Conservation (phyloP, 495 filamentous ascomycete genomes). For the Aspergillus homomorphus region DNA sequence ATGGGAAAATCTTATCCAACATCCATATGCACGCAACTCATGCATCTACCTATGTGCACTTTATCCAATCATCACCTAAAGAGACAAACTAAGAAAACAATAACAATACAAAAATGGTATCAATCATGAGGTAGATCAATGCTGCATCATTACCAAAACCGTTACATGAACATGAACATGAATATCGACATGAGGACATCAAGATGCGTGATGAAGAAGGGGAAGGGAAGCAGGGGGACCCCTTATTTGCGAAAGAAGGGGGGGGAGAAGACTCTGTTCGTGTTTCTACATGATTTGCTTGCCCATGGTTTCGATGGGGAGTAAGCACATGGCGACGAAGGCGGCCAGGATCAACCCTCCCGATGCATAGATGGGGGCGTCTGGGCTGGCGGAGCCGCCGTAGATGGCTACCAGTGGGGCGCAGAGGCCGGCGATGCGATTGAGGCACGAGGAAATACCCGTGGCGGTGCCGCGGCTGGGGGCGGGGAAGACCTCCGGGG, state of each 20-base stretch:
- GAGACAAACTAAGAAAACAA: not conserved
- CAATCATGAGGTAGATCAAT: not conserved
- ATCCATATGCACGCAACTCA: no score
- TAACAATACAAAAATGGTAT: not conserved
- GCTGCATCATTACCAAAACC: not conserved
- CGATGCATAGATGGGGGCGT: slow-evolving; percentile 52
- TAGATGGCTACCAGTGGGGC: slow-evolving; percentile 58
- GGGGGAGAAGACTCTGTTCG: no score
- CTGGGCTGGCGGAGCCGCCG: slow-evolving; percentile 36
- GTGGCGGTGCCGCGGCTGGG: slow-evolving; percentile 57
- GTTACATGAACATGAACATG: not conserved
- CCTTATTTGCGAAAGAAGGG: no score
- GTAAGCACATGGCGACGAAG: slow-evolving; percentile 48
- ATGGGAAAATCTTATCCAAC: no score
- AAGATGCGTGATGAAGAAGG: not conserved
- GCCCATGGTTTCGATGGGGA: slow-evolving; percentile 55
- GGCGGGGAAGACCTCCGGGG: slow-evolving; percentile 60
- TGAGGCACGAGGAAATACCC: slow-evolving; percentile 55
- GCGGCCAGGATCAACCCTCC: slow-evolving; percentile 50
- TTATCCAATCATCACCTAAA: not conserved
- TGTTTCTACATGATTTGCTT: slow-evolving; percentile 45
- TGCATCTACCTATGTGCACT: not conserved
- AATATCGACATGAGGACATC: not conserved
- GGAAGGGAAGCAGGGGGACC: no score
- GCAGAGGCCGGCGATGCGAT: slow-evolving; percentile 56